Conservation (phyloP, 2,329 filamentous ascomycete genomes). For the Lasiodiplodia theobromae region DNA sequence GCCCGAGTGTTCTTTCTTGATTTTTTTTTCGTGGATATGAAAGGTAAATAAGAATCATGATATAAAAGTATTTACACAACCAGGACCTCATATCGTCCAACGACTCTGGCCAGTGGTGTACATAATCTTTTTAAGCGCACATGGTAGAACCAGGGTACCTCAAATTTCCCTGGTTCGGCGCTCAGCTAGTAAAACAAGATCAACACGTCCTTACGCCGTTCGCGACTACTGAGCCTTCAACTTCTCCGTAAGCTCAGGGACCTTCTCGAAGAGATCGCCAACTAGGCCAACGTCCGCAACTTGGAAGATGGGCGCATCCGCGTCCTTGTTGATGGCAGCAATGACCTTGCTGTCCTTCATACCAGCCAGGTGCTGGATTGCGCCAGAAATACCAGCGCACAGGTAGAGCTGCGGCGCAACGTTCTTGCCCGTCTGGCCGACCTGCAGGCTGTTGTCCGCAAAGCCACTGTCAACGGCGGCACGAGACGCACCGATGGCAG, state of each 20-base stretch:
- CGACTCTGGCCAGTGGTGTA: background rate
- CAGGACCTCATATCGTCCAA: background rate
- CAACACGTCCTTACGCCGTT: background rate
- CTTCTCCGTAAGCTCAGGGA: constrained; percentile 96
- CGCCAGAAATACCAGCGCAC: constrained; percentile 93
- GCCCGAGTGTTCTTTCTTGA: background rate
- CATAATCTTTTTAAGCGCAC: constrained; percentile 2
- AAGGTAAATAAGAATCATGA: constrained; percentile 8
- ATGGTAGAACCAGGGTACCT: background rate
- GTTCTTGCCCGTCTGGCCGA: constrained; percentile 98
- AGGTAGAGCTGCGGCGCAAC: constrained; percentile 96
- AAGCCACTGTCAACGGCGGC: constrained; percentile 97
- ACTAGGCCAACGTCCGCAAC: constrained; percentile 95
- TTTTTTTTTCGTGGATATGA: constrained; percentile 1
- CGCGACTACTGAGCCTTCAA: constrained; percentile 64
- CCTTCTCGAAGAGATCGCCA: constrained; percentile 93
- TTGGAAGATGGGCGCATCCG: constrained; percentile 97
- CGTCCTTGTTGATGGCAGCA: constrained; percentile 97
- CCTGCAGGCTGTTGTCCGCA: constrained; percentile 97
- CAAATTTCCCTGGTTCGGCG: background rate
- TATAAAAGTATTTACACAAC: constrained; percentile 15
- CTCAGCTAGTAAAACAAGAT: background rate
- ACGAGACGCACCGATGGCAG: constrained; percentile 93
- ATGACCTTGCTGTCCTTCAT: constrained; percentile 99
- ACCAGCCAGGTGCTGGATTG: constrained; percentile 96